A percentile compares a stretch with the other conserved stretches of the same genome.
Conservation (phyloP, 768 basidiomycete species). For the Hortiboletus campestris region DNA sequence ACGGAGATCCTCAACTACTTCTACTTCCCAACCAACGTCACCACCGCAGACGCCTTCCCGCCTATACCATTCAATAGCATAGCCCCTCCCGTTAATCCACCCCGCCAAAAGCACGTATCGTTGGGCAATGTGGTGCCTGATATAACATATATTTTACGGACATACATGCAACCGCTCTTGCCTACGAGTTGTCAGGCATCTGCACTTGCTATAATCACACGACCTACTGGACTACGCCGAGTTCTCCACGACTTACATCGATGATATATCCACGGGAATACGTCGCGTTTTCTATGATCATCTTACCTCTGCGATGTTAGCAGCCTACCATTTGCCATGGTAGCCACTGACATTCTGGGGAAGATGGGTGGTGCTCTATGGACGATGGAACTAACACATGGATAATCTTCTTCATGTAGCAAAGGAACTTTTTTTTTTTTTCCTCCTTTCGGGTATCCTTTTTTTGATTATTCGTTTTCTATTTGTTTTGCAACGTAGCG, state of each 20-base stretch:
- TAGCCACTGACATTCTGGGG: constrained; percentile 1
- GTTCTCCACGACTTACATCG: constrained; percentile 23
- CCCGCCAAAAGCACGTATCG: constrained; percentile 16
- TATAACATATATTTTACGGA: constrained; percentile 33
- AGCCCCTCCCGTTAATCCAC: constrained; percentile 18
- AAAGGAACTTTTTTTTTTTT: constrained; percentile 12
- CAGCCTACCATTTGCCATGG: not conserved
- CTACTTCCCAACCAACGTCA: constrained; percentile 20
- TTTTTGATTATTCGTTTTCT: constrained; percentile 33
- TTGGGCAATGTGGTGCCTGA: constrained; percentile 9
- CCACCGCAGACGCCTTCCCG: constrained; percentile 35
- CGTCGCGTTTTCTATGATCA: constrained; percentile 23
- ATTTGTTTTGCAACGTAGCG: constrained; percentile 28
- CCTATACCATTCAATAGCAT: constrained; percentile 35
- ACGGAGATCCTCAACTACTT: constrained; percentile 23
- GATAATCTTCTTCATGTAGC: constrained; percentile 29
- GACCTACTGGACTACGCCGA: constrained; percentile 14
- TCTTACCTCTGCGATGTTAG: constrained; percentile 15
- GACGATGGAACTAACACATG: constrained; percentile 28
- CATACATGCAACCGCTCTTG: constrained; percentile 19
- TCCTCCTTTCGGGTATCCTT: not conserved
- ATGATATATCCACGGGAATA: constrained; percentile 27
- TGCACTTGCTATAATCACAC: constrained; percentile 30
- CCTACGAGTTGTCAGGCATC: constrained; percentile 16
- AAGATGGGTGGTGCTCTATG: constrained; percentile 3